Evolutionary conservation across 1,284 basidiomycete genomes (phyloP).

Genomic region (Cryptococcus depauperatus): DNA sequence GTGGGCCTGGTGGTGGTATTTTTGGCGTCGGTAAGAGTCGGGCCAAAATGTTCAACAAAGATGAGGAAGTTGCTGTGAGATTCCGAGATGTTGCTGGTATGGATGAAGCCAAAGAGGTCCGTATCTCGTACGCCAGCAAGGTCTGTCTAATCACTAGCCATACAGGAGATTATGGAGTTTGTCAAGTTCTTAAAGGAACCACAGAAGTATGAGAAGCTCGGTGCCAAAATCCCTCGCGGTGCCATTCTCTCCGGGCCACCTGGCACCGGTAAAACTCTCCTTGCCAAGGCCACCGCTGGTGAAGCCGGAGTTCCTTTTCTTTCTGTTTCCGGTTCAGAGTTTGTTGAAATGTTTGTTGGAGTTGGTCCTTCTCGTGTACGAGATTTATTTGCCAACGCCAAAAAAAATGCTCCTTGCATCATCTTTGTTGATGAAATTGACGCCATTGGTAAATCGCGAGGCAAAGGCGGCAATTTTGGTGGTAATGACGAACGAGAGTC

Average conservation of each 20-base stretch:
- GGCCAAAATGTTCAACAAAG: conserved; percentile 95
- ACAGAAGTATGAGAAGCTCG: conserved; percentile 85
- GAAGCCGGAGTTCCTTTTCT: conserved; percentile 97
- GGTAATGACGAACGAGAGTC: conserved; percentile 98
- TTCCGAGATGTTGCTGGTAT: conserved; percentile 97
- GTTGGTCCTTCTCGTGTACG: conserved; percentile 95
- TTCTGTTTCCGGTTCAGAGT: conserved; percentile 96
- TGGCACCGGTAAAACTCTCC: conserved; percentile 95
- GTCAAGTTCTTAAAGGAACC: conserved; percentile 99
- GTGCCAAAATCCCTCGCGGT: conserved; percentile 96
- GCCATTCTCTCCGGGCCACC: conserved; percentile 97
- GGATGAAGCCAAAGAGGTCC: conserved; percentile 92
- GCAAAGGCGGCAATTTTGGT: conserved; percentile 78
- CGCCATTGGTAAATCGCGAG: conserved; percentile 92
- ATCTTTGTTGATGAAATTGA: conserved; percentile 98
- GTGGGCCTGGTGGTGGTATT: conserved; percentile 73
- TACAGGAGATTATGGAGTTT: conserved; percentile 94
- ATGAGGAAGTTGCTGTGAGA: conserved; percentile 85
- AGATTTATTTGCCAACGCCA: conserved; percentile 93
- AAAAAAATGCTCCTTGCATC: conserved; percentile 96
- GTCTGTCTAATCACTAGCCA: no score
- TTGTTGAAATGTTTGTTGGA: conserved; percentile 99
- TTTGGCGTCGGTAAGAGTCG: conserved; percentile 96
- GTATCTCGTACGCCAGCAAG: conserved; percentile 1
- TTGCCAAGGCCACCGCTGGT: conserved; percentile 97